Conservation (phyloP, 108 stramenopile species). For the Cylindrotheca fusiformis region DNA sequence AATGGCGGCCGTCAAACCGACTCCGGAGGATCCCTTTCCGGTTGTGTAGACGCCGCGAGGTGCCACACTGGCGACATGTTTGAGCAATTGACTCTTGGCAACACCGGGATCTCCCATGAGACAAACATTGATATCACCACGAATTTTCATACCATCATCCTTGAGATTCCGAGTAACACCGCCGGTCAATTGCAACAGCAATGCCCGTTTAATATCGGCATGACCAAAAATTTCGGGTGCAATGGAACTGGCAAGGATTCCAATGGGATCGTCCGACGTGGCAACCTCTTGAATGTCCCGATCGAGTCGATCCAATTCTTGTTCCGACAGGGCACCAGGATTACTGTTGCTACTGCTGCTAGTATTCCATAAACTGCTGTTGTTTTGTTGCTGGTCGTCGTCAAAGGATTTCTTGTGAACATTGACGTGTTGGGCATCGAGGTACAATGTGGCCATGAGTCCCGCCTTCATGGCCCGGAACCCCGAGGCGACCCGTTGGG, state of each 20-base stretch:
- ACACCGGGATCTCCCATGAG: constrained; percentile 99
- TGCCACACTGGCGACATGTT: constrained; percentile 93
- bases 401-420: constrained; percentile 92
- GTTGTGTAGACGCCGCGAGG: constrained; percentile 99
- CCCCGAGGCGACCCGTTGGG: constrained; percentile 68
- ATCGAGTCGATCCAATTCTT: constrained; percentile 52
- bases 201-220: constrained; percentile 96
- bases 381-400: too few species aligned
- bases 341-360: too few species aligned
- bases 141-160: constrained; percentile 93
- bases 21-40: constrained; percentile 96
- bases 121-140: constrained; percentile 97
- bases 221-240: constrained; percentile 99
- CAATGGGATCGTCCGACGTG: constrained; percentile 70
- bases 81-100: constrained; percentile 98
- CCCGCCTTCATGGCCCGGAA: constrained; percentile 91
- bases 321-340: constrained; percentile 44
- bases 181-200: constrained; percentile 93
- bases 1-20: constrained; percentile 97
- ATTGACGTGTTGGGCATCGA: constrained; percentile 84
- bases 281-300: constrained; percentile 58
- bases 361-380: too few species aligned
- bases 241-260: constrained; percentile 74
- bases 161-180: constrained; percentile 88
- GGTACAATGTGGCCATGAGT: constrained; percentile 86